Evolutionary conservation across 2,329 filamentous ascomycete species (phyloP), one percentile per base, ranked within the genome.

Genomic region (Trichoderma arundinaceum): DNA sequence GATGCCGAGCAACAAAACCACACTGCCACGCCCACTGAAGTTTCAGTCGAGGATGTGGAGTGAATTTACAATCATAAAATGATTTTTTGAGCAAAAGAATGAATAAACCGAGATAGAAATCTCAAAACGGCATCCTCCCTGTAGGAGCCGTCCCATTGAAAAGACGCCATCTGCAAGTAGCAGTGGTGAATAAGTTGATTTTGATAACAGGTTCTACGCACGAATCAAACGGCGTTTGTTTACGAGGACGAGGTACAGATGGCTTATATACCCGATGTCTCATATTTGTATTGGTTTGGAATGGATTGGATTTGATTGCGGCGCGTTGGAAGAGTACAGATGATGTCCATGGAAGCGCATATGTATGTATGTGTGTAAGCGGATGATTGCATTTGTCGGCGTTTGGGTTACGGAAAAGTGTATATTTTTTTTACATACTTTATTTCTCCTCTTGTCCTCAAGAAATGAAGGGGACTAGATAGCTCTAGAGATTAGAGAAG

Each of bases 31-130:
- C 68, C 72, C 17, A 69, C 76, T 66, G 77, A 79, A 71, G 72
- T 74, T 44, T 72, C 73, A 67, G 74, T 70, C 43, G 71, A 72
- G 52, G 73, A 72, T 49, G 72, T 71, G 35, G 64, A 72, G 49
- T 61, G 43, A 66, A 56, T 12, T 28, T 44, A 22, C 32, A 49
- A 64, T 56, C 52, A 64, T 56, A 57, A 57, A 64, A 33, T 57
- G 53, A 57, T 57, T 39, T 35, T 32, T 2, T 15, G 9, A 64
- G 3, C n/a, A 19, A 13, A 46, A 43, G 22, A 43, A 46, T 28
- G 22, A n/a, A 43, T 6, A 44, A 52, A n/a, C 15, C 12, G 49
- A 49, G 22, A 44, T 10, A 58, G 28, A 51, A 59, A 51, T 35
- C 19, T 35, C 6, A 51, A 28, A 28, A 60, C 39, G 41, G 60